These are phyloP conservation scores for Podila verticillata DNA, from an alignment of 192 early-diverging fungal genomes.

Conservation along the genomic window DNA sequence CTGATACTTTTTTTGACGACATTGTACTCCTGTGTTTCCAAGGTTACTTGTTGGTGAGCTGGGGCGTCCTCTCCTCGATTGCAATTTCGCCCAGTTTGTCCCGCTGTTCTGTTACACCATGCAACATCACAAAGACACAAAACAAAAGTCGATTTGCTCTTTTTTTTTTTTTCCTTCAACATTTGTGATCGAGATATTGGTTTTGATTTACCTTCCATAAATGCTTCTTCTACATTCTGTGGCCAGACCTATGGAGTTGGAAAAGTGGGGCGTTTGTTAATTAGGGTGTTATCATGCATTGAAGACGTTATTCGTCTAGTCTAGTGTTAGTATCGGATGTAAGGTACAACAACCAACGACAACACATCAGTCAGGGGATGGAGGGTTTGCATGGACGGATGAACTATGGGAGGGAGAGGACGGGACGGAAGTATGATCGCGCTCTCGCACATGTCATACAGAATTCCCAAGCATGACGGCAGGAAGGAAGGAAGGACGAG, in stretches of 20 bases:
- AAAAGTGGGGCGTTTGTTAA: background rate
- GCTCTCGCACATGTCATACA: too few species aligned
- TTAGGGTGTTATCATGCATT: background rate
- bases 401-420: too few species aligned
- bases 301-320: too few species aligned
- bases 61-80: background rate
- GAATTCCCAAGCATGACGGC: too few species aligned
- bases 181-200: background rate
- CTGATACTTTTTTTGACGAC: too few species aligned
- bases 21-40: background rate
- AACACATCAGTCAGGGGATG: too few species aligned
- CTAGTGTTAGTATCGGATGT: too few species aligned
- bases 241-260: slow-evolving; percentile 63
- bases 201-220: slow-evolving; percentile 62
- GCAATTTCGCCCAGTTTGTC: background rate
- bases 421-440: too few species aligned
- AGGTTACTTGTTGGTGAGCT: background rate
- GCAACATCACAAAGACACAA: too few species aligned
- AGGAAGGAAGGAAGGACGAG: too few species aligned
- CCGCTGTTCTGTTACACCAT: background rate
- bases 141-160: background rate
- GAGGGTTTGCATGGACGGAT: too few species aligned
- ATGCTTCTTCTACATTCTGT: slow-evolving; percentile 66
- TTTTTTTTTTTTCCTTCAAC: background rate
- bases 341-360: too few species aligned